Percentiles rank a stretch among this genome's conserved stretches.
phyloP scores from a whole-genome alignment of 768 basidiomycete species.

The Mycena belliarum region DNA sequence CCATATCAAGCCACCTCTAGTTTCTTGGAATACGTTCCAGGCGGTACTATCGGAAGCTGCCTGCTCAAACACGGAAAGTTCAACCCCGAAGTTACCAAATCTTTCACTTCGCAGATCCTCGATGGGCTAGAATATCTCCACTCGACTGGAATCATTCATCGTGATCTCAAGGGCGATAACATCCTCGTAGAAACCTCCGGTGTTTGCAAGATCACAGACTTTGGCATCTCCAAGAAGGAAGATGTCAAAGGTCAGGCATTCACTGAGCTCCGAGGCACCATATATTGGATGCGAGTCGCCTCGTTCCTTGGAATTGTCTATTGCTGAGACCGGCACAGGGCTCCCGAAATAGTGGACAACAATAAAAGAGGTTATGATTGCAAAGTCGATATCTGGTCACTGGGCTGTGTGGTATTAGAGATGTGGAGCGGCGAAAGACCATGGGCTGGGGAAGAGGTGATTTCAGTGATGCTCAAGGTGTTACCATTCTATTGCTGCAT shows the following conservation, averaged over 20 bases:
- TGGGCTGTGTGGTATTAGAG: slow-evolving; percentile 91
- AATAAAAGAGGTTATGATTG: slow-evolving; percentile 79
- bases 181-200: slow-evolving; percentile 87
- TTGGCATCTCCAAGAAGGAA: slow-evolving; percentile 93
- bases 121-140: slow-evolving; percentile 94
- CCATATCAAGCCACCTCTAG: too few species aligned
- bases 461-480: slow-evolving; percentile 84
- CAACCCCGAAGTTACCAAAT: slow-evolving; percentile 87
- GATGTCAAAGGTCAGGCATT: slow-evolving; percentile 68
- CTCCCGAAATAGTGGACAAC: slow-evolving; percentile 78
- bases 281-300: slow-evolving; percentile 72
- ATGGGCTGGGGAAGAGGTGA: slow-evolving; percentile 71
- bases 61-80: slow-evolving; percentile 92
- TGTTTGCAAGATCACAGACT: slow-evolving; percentile 92
- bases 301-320: not conserved
- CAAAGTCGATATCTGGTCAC: slow-evolving; percentile 91
- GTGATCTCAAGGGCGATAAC: slow-evolving; percentile 94
- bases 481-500: slow-evolving; percentile 17
- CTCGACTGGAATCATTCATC: slow-evolving; percentile 78
- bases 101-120: slow-evolving; percentile 90
- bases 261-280: slow-evolving; percentile 86
- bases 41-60: slow-evolving; percentile 91
- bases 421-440: slow-evolving; percentile 95
- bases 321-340: slow-evolving; percentile 47
- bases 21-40: slow-evolving; percentile 99